Conservation (phyloP, 108 stramenopile species). For the Cylindrotheca closterium region DNA sequence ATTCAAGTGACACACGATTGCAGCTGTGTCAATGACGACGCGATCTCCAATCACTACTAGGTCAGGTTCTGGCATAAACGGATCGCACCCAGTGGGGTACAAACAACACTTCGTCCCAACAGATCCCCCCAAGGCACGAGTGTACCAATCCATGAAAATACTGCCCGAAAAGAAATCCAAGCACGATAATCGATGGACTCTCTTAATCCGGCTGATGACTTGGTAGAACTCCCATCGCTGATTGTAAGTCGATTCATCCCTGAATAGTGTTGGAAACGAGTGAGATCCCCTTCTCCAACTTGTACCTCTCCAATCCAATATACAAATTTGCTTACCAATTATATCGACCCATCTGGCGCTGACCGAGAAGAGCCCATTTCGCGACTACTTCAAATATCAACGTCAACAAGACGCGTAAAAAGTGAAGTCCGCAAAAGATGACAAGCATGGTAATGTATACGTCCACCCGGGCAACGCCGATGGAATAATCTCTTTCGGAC, state of each 20-base stretch:
- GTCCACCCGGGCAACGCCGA: not conserved
- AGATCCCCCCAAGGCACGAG: slow-evolving; percentile 24
- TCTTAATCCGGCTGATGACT: slow-evolving; percentile 25
- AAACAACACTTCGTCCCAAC: slow-evolving; percentile 48
- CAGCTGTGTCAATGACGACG: slow-evolving; percentile 41
- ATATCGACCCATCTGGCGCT: slow-evolving; percentile 35
- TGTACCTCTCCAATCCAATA: too few relatives aligned
- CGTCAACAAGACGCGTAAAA: slow-evolving; percentile 17
- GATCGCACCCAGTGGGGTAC: slow-evolving; percentile 54
- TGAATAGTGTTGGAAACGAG: too few relatives aligned
- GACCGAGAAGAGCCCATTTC: slow-evolving; percentile 51
- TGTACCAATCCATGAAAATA: slow-evolving; percentile 31
- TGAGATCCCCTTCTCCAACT: too few relatives aligned
- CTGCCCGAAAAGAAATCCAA: slow-evolving; percentile 40
- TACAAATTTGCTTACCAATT: too few relatives aligned
- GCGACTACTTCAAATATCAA: slow-evolving; percentile 40
- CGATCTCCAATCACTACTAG: slow-evolving; percentile 49
- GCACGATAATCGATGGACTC: slow-evolving; percentile 14
- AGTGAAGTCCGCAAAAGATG: slow-evolving; percentile 15
- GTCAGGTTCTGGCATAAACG: slow-evolving; percentile 58
- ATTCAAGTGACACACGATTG: slow-evolving; percentile 55
- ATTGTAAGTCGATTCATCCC: slow-evolving; percentile 37
- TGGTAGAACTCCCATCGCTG: slow-evolving; percentile 58
- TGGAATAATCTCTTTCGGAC: slow-evolving; percentile 18
- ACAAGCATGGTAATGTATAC: slow-evolving; percentile 24